Evolutionary conservation across 192 early-diverging fungal genomes (phyloP).

Genomic region (Paraglomus occultum): DNA sequence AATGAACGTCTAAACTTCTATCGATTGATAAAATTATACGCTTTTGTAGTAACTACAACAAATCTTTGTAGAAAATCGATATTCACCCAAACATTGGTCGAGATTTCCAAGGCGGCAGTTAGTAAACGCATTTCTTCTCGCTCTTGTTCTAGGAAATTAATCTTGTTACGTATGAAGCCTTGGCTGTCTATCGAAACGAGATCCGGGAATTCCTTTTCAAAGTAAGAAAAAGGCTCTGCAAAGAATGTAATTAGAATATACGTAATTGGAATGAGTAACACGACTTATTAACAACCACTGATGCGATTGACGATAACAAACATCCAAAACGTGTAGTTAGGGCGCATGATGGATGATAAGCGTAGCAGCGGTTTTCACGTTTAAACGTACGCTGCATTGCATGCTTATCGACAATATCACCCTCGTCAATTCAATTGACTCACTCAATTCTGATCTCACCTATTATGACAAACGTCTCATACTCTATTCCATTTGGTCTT

Average conservation of each 20-base stretch:
- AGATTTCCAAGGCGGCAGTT: constrained; percentile 46
- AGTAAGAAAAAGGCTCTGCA: constrained; percentile 42
- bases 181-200: constrained; percentile 36
- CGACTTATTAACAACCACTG: no score
- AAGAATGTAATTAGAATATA: background rate
- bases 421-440: no score
- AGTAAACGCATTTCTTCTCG: constrained; percentile 50
- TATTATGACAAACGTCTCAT: constrained; percentile 45
- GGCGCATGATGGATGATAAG: no score
- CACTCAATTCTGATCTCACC: constrained; percentile 34
- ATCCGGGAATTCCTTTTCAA: constrained; percentile 44
- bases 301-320: no score
- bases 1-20: background rate
- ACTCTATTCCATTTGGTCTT: constrained; percentile 35
- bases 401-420: no score
- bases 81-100: constrained; percentile 52
- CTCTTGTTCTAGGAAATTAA: constrained; percentile 51
- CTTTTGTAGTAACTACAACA: background rate
- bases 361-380: no score
- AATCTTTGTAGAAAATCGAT: background rate
- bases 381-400: no score
- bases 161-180: constrained; percentile 39
- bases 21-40: no score
- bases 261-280: background rate
- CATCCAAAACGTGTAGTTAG: no score